These are phyloP conservation scores for Rhynchosporium secalis DNA, from an alignment of 2,329 filamentous ascomycete species.

Conservation along the genomic window DNA sequence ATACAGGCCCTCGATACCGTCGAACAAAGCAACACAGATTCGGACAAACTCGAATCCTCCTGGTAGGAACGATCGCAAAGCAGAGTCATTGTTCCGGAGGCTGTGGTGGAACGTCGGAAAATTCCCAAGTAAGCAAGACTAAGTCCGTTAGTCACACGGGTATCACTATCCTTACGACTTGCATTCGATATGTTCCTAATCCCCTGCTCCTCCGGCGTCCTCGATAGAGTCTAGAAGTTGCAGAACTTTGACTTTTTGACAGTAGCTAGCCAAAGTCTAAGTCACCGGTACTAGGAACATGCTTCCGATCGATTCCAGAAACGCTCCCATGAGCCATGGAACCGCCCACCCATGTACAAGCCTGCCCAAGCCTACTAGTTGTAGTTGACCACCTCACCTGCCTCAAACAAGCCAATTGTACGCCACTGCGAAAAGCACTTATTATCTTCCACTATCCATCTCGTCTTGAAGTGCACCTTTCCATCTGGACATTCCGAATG, in stretches of 20 bases:
- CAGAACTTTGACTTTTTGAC: slow-evolving; percentile 21
- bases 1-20: no score
- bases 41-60: no score
- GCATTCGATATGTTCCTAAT: not conserved
- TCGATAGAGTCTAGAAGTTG: not conserved
- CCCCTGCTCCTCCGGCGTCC: not conserved
- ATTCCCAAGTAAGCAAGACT: not conserved
- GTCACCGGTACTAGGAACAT: slow-evolving; percentile 13
- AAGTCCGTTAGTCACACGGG: not conserved
- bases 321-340: not conserved
- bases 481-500: not conserved
- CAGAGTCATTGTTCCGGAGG: no score
- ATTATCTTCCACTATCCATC: slow-evolving; percentile 12
- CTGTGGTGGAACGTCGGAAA: no score
- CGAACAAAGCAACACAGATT: no score
- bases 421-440: slow-evolving; percentile 9
- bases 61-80: no score
- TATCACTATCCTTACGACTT: not conserved
- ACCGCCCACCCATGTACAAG: not conserved
- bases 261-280: slow-evolving; percentile 21
- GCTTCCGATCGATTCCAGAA: slow-evolving; percentile 16
- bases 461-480: slow-evolving; percentile 1
- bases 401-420: not conserved
- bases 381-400: no score
- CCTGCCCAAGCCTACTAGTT: slow-evolving; percentile 7